Evolutionary conservation across 805 yeast genomes (phyloP).

Genomic region (Cyberlindnera mississippiensis): DNA sequence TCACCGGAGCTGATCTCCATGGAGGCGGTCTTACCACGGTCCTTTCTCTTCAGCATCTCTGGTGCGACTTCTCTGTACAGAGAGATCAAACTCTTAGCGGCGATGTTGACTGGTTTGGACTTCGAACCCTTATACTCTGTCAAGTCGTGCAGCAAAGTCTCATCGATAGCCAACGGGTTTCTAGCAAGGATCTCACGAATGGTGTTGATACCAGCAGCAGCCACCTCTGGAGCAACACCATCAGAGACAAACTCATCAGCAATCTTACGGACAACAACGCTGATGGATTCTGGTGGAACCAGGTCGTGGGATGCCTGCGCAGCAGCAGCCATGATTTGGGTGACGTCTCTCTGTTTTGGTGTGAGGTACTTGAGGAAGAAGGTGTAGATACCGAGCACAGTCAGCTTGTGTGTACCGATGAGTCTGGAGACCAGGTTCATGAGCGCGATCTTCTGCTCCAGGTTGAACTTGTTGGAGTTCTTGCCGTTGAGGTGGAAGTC

Average conservation of each 20-base stretch:
- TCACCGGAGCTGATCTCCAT: conserved; percentile 70
- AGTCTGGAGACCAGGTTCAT: conserved; percentile 85
- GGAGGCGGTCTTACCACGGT: conserved; percentile 89
- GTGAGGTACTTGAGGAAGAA: conserved; percentile 85
- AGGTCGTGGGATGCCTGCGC: conserved; percentile 97
- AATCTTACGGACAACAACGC: conserved; percentile 78
- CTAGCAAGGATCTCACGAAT: conserved; percentile 90
- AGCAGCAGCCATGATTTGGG: conserved; percentile 93
- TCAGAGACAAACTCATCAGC: conserved; percentile 98
- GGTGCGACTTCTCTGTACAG: conserved; percentile 95
- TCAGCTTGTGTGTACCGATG: conserved; percentile 91
- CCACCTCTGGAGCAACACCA: conserved; percentile 97
- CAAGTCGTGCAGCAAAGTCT: conserved; percentile 82
- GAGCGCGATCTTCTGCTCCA: conserved; percentile 86
- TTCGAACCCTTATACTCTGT: conserved; percentile 89
- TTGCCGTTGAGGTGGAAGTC: conserved; percentile 68
- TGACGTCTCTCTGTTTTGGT: conserved; percentile 91
- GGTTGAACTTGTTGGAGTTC: conserved; percentile 62
- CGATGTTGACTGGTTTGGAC: conserved; percentile 90
- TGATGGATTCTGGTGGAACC: conserved; percentile 91
- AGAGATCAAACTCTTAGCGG: conserved; percentile 83
- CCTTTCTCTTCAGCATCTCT: conserved; percentile 85
- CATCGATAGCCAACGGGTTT: conserved; percentile 92
- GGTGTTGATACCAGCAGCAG: conserved; percentile 95
- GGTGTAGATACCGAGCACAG: conserved; percentile 85